Evolutionary conservation across 2,329 filamentous ascomycete species (phyloP), one percentile per base, ranked within the genome.

Genomic region (Paraphoma sp.): DNA sequence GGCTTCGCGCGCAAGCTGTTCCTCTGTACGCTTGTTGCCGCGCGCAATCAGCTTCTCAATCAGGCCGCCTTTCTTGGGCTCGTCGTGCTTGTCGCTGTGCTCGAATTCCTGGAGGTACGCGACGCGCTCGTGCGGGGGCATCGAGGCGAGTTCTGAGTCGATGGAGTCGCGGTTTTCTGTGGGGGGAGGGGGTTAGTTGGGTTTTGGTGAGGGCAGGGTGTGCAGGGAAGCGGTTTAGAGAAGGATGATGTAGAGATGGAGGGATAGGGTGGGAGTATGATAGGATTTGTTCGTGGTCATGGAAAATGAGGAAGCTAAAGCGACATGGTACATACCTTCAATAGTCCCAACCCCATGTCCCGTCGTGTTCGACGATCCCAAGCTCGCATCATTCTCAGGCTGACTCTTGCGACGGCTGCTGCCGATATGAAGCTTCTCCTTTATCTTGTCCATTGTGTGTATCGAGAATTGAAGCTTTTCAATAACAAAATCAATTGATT

Each of bases 21-120:
- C 71, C 54, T 75, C 71, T 2, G 71, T 75, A 47, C 63, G 63
- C 67, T 72, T 75, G 59, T 75, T 75, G 28, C 72, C 72, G 28
- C 67, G 63, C 17, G 69, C 70, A 45, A 75, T 75, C 48, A 74
- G 62, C 64, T 65, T 70, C 45, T 74, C 70, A 17, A 74, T 61
- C 16, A 72, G 64, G 23, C 69, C 65, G 30, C 71, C 71, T 62
- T 71, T 72, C 62, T 74, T 76, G 30, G 69, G 66, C 42, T 55
- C 51, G 48, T 62, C 73, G 28, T 64, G 60, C 53, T 67, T 66
- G 58, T 76, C 73, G 33, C 71, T 72, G 29, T 76, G 69, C 42
- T 76, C 73, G 38, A 72, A 73, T 57, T 76, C 72, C 54, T 71
- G 70, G 11, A 75, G 54, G 51, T 76, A 76, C 31, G 67, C 68